These are phyloP conservation scores for Podochytrium sp. DNA, from an alignment of 192 early-diverging fungal species.

Conservation along the genomic window DNA sequence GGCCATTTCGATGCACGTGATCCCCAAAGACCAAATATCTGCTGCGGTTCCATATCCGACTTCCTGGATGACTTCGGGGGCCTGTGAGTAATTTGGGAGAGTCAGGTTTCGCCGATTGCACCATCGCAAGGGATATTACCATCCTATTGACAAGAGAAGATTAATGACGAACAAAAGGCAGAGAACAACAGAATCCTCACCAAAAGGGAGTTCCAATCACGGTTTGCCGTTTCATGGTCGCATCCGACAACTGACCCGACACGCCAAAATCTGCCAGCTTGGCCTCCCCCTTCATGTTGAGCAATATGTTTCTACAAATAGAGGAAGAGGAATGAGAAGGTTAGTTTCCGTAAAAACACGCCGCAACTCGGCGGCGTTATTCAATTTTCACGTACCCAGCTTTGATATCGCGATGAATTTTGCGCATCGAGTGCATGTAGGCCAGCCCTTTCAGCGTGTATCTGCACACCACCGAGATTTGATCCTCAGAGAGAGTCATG, in stretches of 20 bases:
- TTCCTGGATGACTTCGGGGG: conserved; percentile 72
- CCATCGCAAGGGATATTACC: neutral
- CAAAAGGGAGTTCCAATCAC: conserved; percentile 70
- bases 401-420: conserved; percentile 72
- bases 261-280: conserved; percentile 73
- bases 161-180: conserved; percentile 1
- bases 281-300: conserved; percentile 54
- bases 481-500: conserved; percentile 51
- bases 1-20: conserved; percentile 70
- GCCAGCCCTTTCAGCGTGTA: conserved; percentile 55
- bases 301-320: conserved; percentile 55
- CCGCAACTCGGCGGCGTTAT: too few relatives aligned
- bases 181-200: conserved; percentile 49
- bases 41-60: conserved; percentile 64
- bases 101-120: neutral
- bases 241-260: conserved; percentile 60
- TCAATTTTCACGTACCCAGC: conserved; percentile 47
- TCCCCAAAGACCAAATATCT: conserved; percentile 67
- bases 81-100: conserved; percentile 38
- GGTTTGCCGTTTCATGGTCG: conserved; percentile 54
- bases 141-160: conserved; percentile 5
- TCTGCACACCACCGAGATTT: conserved; percentile 55
- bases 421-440: conserved; percentile 59
- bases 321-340: too few relatives aligned
- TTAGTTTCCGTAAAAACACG: too few relatives aligned